Conservation (phyloP, 2,329 filamentous ascomycete genomes). For the Ambrosiella xylebori region DNA sequence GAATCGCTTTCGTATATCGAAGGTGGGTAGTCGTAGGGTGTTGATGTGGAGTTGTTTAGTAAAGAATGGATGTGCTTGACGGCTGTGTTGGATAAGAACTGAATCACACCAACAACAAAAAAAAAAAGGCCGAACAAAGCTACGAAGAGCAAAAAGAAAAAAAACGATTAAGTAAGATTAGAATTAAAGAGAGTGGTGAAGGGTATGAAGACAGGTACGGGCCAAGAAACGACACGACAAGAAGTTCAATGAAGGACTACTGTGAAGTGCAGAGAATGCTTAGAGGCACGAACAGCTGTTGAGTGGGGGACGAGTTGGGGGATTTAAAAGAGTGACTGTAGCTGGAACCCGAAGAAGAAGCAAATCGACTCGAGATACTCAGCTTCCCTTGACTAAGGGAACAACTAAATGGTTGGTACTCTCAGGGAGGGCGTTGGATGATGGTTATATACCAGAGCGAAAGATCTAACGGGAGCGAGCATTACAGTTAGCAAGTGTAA, state of each 20-base stretch:
- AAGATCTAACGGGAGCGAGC: slow-evolving; percentile 10
- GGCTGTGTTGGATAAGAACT: slow-evolving; percentile 6
- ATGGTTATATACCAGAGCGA: slow-evolving; percentile 13
- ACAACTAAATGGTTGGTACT: slow-evolving; percentile 11
- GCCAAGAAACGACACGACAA: slow-evolving; percentile 5
- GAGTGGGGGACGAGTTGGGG: slow-evolving; percentile 16
- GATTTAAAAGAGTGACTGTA: slow-evolving; percentile 12
- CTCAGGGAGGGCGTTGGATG: slow-evolving; percentile 14
- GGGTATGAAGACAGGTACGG: slow-evolving; percentile 3
- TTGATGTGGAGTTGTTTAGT: background rate
- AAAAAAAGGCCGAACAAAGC: slow-evolving; percentile 4
- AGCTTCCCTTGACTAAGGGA: slow-evolving; percentile 12
- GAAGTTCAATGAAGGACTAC: slow-evolving; percentile 1
- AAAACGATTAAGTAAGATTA: slow-evolving; percentile 11
- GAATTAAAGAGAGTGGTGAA: slow-evolving; percentile 13
- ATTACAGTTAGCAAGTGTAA: slow-evolving; percentile 11
- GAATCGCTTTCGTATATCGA: background rate
- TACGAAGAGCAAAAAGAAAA: background rate
- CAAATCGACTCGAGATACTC: slow-evolving; percentile 13
- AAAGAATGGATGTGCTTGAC: slow-evolving; percentile 17
- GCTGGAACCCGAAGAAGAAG: slow-evolving; percentile 13
- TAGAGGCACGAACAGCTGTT: slow-evolving; percentile 25
- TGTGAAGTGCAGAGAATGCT: slow-evolving; percentile 1
- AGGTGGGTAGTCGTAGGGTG: background rate
- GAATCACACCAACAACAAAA: slow-evolving; percentile 7